phyloP scores from a whole-genome alignment of 768 basidiomycete genomes.

The Suillus alpinus region DNA sequence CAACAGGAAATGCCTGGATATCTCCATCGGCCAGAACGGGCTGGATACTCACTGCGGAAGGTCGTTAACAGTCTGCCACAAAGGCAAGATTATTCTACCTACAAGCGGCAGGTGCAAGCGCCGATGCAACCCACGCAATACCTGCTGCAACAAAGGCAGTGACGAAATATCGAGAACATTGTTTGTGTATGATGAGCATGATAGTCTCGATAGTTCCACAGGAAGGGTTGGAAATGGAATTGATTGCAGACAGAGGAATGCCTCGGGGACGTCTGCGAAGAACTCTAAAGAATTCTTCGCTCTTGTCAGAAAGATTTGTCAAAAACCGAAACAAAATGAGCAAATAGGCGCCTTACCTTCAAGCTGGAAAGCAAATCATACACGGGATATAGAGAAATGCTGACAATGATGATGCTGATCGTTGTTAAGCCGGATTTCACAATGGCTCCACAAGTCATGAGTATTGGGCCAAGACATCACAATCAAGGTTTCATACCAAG shows the following conservation, averaged over 20 bases:
- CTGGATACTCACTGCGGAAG: neutral
- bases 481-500: constrained; percentile 11
- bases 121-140: constrained; percentile 2
- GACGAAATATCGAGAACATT: constrained; percentile 10
- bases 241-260: constrained; percentile 5
- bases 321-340: neutral
- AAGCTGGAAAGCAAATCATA: constrained; percentile 15
- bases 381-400: constrained; percentile 25
- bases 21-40: constrained; percentile 1
- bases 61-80: neutral
- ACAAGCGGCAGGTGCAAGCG: constrained; percentile 10
- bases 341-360: constrained; percentile 11
- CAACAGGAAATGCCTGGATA: constrained; percentile 3
- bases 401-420: constrained; percentile 26
- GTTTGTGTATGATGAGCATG: neutral
- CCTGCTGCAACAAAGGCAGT: constrained; percentile 5
- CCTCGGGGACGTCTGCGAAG: constrained; percentile 4
- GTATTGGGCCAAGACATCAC: neutral
- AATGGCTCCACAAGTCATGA: constrained; percentile 14
- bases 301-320: constrained; percentile 7
- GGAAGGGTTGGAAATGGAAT: constrained; percentile 7
- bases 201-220: neutral
- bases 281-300: constrained; percentile 27
- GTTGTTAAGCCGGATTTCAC: constrained; percentile 29
- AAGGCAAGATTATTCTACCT: neutral